A percentile compares a stretch with the other conserved stretches of the same genome.
phyloP scores from a whole-genome alignment of 2,329 filamentous ascomycete genomes.

The Metarhizium humberi region DNA sequence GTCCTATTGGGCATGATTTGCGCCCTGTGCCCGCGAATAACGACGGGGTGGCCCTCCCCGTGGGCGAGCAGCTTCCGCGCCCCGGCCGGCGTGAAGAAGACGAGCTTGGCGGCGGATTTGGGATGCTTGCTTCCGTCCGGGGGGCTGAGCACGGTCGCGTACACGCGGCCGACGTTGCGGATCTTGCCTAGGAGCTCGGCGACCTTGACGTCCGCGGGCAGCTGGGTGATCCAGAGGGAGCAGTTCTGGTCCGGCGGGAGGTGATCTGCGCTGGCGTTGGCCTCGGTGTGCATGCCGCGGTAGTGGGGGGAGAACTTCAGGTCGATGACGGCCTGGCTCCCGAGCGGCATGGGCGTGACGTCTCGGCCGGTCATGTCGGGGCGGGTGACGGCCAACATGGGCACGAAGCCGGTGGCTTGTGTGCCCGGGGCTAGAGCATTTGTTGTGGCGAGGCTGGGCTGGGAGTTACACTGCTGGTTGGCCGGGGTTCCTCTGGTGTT shows the following conservation, averaged over 20 bases:
- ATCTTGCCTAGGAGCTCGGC: constrained; percentile 34
- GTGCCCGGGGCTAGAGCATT: neutral
- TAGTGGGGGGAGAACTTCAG: constrained; percentile 25
- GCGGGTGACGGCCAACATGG: constrained; percentile 14
- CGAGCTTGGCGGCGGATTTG: constrained; percentile 36
- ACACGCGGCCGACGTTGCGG: constrained; percentile 39
- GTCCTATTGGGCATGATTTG: constrained; percentile 40
- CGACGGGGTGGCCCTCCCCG: constrained; percentile 19
- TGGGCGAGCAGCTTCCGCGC: constrained; percentile 23
- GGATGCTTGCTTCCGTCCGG: constrained; percentile 28
- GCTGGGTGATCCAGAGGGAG: constrained; percentile 42
- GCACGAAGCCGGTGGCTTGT: constrained; percentile 9
- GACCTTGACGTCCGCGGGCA: constrained; percentile 33
- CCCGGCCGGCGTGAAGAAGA: constrained; percentile 34
- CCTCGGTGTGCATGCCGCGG: constrained; percentile 24
- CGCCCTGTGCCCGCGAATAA: constrained; percentile 25
- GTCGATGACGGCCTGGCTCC: neutral
- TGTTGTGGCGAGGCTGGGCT: neutral
- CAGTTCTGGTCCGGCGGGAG: constrained; percentile 32
- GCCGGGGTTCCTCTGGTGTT: neutral
- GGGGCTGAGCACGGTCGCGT: constrained; percentile 40
- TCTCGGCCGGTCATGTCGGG: constrained; percentile 8
- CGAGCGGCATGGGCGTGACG: constrained; percentile 3
- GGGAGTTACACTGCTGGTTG: too few relatives aligned
- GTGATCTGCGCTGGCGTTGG: constrained; percentile 24